Evolutionary conservation across 2,329 filamentous ascomycete species (phyloP).

Genomic region (Arachnomyces sp.): DNA sequence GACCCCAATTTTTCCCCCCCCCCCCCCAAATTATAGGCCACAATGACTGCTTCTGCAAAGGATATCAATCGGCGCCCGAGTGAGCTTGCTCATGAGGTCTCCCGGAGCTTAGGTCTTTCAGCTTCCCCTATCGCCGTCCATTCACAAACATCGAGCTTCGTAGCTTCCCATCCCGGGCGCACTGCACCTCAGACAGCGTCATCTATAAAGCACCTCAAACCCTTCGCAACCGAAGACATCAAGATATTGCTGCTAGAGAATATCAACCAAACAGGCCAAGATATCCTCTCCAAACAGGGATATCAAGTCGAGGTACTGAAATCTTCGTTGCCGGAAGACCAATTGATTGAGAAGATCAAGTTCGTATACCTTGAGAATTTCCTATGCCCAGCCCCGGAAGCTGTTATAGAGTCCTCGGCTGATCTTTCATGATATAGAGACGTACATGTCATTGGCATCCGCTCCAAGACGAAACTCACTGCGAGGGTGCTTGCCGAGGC

Average conservation of each 20-base stretch:
- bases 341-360: slow-evolving; percentile 96
- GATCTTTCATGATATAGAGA: slow-evolving; percentile 48
- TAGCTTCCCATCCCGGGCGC: slow-evolving; percentile 38
- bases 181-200: slow-evolving; percentile 37
- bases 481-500: slow-evolving; percentile 77
- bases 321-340: slow-evolving; percentile 78
- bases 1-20: too few species aligned
- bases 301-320: slow-evolving; percentile 95
- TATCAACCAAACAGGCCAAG: slow-evolving; percentile 80
- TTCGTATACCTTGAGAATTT: slow-evolving; percentile 34
- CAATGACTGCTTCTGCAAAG: slow-evolving; percentile 25
- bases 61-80: slow-evolving; percentile 26
- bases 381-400: slow-evolving; percentile 3
- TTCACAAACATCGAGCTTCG: slow-evolving; percentile 60
- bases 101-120: slow-evolving; percentile 59
- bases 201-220: slow-evolving; percentile 68
- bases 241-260: slow-evolving; percentile 95
- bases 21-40: slow-evolving; percentile 3
- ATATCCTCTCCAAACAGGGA: slow-evolving; percentile 74
- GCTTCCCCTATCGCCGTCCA: slow-evolving; percentile 67
- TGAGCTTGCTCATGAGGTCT: slow-evolving; percentile 35
- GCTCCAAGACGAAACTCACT: slow-evolving; percentile 93
- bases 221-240: slow-evolving; percentile 90
- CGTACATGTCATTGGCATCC: slow-evolving; percentile 94
- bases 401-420: slow-evolving; percentile 10